Evolutionary conservation across 306 rosid species (phyloP).

Genomic region (Begonia fuchsioides): DNA sequence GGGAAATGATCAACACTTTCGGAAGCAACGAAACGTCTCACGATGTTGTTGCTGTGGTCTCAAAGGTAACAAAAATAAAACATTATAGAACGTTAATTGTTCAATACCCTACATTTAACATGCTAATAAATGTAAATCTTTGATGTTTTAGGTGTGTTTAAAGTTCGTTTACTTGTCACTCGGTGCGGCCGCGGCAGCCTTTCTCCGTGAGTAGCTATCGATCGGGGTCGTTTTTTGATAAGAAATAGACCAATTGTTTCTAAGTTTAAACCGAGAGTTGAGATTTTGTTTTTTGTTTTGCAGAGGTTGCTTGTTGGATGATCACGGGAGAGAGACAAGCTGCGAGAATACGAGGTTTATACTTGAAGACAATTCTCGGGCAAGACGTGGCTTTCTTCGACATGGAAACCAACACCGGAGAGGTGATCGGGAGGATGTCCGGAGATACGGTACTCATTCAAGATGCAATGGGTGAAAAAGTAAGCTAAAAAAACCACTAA

Average conservation of each 20-base stretch:
- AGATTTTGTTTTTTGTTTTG: constrained; percentile 7
- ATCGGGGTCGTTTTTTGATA: not conserved
- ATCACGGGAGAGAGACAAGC: constrained; percentile 93
- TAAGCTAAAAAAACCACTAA: constrained; percentile 9
- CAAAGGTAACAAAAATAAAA: constrained; percentile 36
- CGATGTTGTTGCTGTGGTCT: constrained; percentile 26
- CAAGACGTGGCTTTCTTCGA: constrained; percentile 85
- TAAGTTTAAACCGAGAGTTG: not conserved
- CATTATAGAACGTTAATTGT: no score
- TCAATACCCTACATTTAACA: no score
- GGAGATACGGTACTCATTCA: constrained; percentile 90
- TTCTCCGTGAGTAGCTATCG: constrained; percentile 41
- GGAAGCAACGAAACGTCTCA: constrained; percentile 34
- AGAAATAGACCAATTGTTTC: not conserved
- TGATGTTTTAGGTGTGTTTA: constrained; percentile 34
- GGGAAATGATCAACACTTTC: constrained; percentile 44
- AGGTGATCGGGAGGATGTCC: constrained; percentile 82
- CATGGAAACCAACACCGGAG: constrained; percentile 77
- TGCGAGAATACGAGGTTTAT: constrained; percentile 66
- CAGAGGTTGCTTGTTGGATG: constrained; percentile 93
- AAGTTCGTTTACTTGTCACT: constrained; percentile 59
- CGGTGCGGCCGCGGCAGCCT: constrained; percentile 49
- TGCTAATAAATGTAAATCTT: not conserved
- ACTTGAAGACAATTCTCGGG: constrained; percentile 68
- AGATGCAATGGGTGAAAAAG: constrained; percentile 98